These are phyloP conservation scores for Pterocarpus macrocarpus DNA, from an alignment of 306 rosid species.

Conservation along the genomic window DNA sequence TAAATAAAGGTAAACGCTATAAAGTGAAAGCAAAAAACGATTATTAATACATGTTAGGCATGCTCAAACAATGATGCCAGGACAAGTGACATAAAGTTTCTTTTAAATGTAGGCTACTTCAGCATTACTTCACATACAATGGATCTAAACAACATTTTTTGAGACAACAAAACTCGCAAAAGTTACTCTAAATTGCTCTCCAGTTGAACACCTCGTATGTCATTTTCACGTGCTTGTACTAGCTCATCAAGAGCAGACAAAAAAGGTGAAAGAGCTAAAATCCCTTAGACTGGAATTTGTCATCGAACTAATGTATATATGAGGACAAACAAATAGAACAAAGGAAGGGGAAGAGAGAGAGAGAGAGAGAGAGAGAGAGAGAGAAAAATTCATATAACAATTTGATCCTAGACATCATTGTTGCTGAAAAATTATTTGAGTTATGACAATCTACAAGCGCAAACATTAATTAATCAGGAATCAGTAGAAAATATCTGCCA, in stretches of 20 bases:
- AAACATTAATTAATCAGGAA: conserved; percentile 46
- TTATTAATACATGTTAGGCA: conserved; percentile 69
- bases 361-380: background rate
- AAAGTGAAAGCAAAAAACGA: conserved; percentile 63
- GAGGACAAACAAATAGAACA: conserved; percentile 17
- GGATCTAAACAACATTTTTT: conserved; percentile 44
- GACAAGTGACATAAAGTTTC: conserved; percentile 73
- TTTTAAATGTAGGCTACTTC: conserved; percentile 47
- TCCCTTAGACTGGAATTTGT: conserved; percentile 39
- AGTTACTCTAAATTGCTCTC: conserved; percentile 44
- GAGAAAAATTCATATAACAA: conserved; percentile 26
- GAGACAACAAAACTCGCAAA: conserved; percentile 39
- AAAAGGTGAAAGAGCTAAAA: conserved; percentile 38
- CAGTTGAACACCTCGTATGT: conserved; percentile 30
- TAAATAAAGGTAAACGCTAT: conserved; percentile 57
- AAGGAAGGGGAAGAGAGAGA: background rate
- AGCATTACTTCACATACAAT: conserved; percentile 53
- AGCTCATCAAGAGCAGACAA: conserved; percentile 31
- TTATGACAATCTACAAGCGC: background rate
- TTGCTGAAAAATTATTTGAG: conserved; percentile 13
- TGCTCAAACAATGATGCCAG: conserved; percentile 69
- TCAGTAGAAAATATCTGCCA: conserved; percentile 4
- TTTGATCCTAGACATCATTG: conserved; percentile 21
- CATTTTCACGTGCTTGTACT: conserved; percentile 41
- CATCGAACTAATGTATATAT: background rate